phyloP scores from a whole-genome alignment of 2,329 filamentous ascomycete species.

The Periconia sp. region DNA sequence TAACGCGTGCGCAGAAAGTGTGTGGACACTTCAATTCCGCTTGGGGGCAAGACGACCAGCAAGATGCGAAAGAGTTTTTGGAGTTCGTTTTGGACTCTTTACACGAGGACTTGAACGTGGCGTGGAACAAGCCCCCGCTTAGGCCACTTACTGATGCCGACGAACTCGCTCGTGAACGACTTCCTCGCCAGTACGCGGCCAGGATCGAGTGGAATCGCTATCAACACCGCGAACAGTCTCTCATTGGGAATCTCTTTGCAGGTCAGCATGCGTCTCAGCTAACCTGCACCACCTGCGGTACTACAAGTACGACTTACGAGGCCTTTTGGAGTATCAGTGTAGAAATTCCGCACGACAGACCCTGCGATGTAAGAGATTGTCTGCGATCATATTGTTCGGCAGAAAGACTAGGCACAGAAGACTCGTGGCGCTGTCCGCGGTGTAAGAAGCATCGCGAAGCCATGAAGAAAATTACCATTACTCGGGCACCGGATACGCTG shows the following conservation, averaged over 20 bases:
- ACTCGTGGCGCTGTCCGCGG: slow-evolving; percentile 74
- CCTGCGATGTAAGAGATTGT: slow-evolving; percentile 70
- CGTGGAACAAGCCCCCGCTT: slow-evolving; percentile 65
- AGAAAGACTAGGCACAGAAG: slow-evolving; percentile 71
- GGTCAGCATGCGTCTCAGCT: slow-evolving; percentile 70
- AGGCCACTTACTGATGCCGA: slow-evolving; percentile 64
- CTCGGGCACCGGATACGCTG: slow-evolving; percentile 78
- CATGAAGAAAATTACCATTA: slow-evolving; percentile 74
- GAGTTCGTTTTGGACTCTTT: slow-evolving; percentile 81
- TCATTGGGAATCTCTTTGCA: slow-evolving; percentile 80
- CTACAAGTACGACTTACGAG: slow-evolving; percentile 71
- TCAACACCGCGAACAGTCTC: slow-evolving; percentile 72
- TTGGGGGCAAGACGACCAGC: slow-evolving; percentile 78
- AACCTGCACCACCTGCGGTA: slow-evolving; percentile 65
- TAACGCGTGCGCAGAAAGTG: slow-evolving; percentile 60
- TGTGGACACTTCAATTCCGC: slow-evolving; percentile 68
- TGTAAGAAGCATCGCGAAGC: slow-evolving; percentile 73
- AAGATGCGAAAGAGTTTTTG: slow-evolving; percentile 91
- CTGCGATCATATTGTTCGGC: slow-evolving; percentile 72
- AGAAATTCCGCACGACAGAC: slow-evolving; percentile 68
- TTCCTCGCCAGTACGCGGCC: slow-evolving; percentile 69
- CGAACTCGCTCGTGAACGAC: slow-evolving; percentile 65
- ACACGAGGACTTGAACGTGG: slow-evolving; percentile 82
- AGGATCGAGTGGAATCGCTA: slow-evolving; percentile 77
- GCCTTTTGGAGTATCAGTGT: slow-evolving; percentile 75